Evolutionary conservation across 2,329 filamentous ascomycete genomes (phyloP).

Genomic region (Arthrobotrys musiformis): DNA sequence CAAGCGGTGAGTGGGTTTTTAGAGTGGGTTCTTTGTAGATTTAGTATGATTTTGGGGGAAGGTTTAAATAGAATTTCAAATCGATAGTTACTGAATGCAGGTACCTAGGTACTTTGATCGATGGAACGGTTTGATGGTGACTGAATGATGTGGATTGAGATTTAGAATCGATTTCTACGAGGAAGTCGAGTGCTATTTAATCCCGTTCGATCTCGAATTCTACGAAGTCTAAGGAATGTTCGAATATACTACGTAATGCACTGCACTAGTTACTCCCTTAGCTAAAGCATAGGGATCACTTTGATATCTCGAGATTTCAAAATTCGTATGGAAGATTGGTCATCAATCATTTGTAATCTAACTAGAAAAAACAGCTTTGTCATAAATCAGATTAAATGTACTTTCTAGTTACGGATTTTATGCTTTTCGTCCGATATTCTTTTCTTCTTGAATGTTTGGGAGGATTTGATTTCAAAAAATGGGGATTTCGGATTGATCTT

Average conservation of each 20-base stretch:
- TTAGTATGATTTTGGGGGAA: not conserved
- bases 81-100: not conserved
- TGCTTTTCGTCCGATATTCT: not conserved
- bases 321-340: conserved; percentile 12
- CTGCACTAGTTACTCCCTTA: too few relatives aligned
- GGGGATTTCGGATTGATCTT: not conserved
- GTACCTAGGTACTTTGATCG: too few relatives aligned
- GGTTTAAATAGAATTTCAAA: not conserved
- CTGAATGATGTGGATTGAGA: not conserved
- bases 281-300: not conserved
- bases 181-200: not conserved
- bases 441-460: too few relatives aligned
- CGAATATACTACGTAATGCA: not conserved
- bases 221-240: not conserved
- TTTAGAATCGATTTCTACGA: not conserved
- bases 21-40: not conserved
- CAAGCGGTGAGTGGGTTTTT: not conserved
- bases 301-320: not conserved
- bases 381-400: not conserved
- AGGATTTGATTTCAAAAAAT: not conserved
- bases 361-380: not conserved
- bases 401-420: not conserved
- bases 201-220: not conserved
- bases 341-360: conserved; percentile 13
- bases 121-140: conserved; percentile 3